Evolutionary conservation across 805 yeast species (phyloP).

Genomic region (Dipodascus albidus): DNA sequence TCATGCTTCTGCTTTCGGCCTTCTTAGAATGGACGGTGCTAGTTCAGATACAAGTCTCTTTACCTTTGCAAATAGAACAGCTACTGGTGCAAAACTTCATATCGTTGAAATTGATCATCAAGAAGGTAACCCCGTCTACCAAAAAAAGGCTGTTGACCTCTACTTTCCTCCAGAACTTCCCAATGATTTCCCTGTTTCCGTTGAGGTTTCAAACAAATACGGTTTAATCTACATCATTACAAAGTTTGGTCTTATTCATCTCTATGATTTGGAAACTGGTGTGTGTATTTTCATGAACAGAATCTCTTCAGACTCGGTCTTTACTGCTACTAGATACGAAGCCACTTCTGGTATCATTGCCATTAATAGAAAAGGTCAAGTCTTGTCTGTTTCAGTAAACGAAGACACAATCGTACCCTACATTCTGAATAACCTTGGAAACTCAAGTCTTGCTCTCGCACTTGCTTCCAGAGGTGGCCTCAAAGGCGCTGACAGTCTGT

Average conservation of each 20-base stretch:
- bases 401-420: conserved; percentile 81
- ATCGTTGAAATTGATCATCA: conserved; percentile 94
- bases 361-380: conserved; percentile 92
- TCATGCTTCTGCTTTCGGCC: conserved; percentile 87
- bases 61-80: conserved; percentile 83
- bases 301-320: conserved; percentile 90
- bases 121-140: conserved; percentile 68
- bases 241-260: conserved; percentile 91
- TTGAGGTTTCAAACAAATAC: conserved; percentile 73
- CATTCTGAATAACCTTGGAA: conserved; percentile 73
- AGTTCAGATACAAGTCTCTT: conserved; percentile 70
- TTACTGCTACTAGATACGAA: conserved; percentile 71
- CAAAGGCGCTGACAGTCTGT: conserved; percentile 92
- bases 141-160: conserved; percentile 82
- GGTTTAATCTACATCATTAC: conserved; percentile 86
- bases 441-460: conserved; percentile 74
- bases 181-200: conserved; percentile 91
- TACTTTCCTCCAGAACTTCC: conserved; percentile 95
- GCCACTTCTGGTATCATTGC: conserved; percentile 77
- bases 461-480: conserved; percentile 92
- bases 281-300: conserved; percentile 89
- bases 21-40: conserved; percentile 62
- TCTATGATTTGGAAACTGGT: conserved; percentile 90
- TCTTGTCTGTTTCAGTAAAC: conserved; percentile 81
- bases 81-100: conserved; percentile 77